Conservation (phyloP, 1,139 yeast species). For the Spathaspora sp. region DNA sequence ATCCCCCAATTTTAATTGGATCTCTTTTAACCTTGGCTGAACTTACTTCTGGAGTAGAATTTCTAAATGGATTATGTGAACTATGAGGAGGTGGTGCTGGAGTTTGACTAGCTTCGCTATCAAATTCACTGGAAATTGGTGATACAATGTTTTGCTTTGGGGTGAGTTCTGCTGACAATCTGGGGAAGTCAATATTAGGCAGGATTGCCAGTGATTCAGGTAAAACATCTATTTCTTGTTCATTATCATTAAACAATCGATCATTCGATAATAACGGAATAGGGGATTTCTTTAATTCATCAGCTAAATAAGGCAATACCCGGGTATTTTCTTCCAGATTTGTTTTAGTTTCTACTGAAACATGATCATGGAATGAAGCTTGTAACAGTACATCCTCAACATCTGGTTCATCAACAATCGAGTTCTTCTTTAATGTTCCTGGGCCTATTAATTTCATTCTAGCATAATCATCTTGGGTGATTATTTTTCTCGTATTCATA, state of each 20-base stretch:
- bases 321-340: constrained; percentile 3
- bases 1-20: constrained; percentile 42
- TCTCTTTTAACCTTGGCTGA: constrained; percentile 17
- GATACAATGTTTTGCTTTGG: neutral
- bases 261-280: constrained; percentile 34
- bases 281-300: constrained; percentile 36
- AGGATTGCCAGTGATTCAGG: constrained; percentile 29
- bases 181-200: constrained; percentile 5
- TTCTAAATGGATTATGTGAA: constrained; percentile 4
- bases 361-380: constrained; percentile 40
- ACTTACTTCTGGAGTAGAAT: neutral
- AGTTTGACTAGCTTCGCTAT: neutral
- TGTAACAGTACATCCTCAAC: constrained; percentile 38
- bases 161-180: neutral
- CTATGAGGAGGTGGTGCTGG: neutral
- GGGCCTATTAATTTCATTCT: constrained; percentile 30
- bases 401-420: constrained; percentile 31
- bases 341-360: constrained; percentile 17
- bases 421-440: constrained; percentile 20
- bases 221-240: constrained; percentile 18
- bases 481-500: constrained; percentile 37
- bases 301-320: constrained; percentile 32
- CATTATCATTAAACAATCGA: constrained; percentile 37
- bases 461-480: constrained; percentile 45
- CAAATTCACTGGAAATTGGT: neutral